Evolutionary conservation across 2,329 filamentous ascomycete genomes (phyloP), one percentile per base, ranked within the genome.

Genomic region (Scytalidium sp.): DNA sequence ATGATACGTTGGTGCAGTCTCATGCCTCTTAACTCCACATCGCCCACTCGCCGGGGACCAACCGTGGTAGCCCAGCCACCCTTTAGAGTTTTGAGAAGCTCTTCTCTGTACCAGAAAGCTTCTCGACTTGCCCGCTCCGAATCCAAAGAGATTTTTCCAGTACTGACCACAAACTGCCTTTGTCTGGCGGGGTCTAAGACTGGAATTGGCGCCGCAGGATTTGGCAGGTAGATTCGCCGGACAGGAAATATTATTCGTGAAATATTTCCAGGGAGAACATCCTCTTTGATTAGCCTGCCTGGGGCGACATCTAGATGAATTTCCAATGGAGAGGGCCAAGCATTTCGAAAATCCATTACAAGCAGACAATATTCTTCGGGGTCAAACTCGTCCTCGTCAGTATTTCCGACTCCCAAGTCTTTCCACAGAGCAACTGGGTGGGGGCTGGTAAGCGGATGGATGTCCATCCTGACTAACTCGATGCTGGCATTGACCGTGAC

Each of bases 401-500:
- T 55, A 3, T 63, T 54, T 5, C 58, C 59, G 0, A 62, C 60
- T 3, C 66, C 62, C 2, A 65, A 61, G 19, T 67, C 65, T 17
- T 75, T 62, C 83, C 87, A 90, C 1, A 85, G 64, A 3, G 76
- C 71, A 23, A 65, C 67, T 1, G 87, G 85, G 46, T 94, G 81
- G 44, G 80, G 75, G 10, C 82, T 80, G 43, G 83, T 82, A 10
- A 96, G 78, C 1, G 90, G 85, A 27, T 94, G 68, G 17, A 95
- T 77, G 61, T 97, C 92, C 56, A 92, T 84, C 32, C 90, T 80
- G 27, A 85, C 79, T 9, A 97, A 75, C 62, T 97, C 90, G 21
- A 97, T 78, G 61, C 90, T 94, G 3, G 91, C 88, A 63, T 97
- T 97, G 43, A 97, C 93, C 4, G 93, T 97, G 15, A 97, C 81